Base-by-base conservation (phyloP, 257 asterid species). In the Schizonepeta tenuifolia region DNA sequence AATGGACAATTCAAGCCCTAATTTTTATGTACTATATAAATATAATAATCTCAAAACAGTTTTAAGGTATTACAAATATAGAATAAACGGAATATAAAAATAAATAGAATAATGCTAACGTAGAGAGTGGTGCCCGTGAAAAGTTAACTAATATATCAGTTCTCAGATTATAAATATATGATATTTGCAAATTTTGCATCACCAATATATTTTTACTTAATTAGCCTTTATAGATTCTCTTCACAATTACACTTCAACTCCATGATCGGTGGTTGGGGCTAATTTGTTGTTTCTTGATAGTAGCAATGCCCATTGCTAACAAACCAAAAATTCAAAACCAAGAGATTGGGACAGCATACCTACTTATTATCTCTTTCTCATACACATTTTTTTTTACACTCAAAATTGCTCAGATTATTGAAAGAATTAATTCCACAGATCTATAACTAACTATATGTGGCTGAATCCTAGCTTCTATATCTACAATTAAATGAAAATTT, bases 211-310 rank as follows among this genome's bases (percentile, higher is more conserved):
- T 59, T 20, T 24, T 24, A 24, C 26, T 24, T 0, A 20, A 2
- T 9, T 21, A 55, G 17, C 38, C 8, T 33, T 57, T 56, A 6
- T 63, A 60, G 44, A 49, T 78, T 51, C 54, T 55, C 35, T 43
- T 65, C 49, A 36, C 63, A 63, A 55, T 35, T 43, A 35, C 46
- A 15, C 26, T 47, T 65, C 17, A 53, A 20, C 50, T 70, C 76
- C 68, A 69, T 75, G 69, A 75, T 79, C 75, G 80, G 53, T 43
- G 68, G 62, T 41, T 67, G 47, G 65, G 72, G 64, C 56, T 10
- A n/a, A 26, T 61, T 43, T 64, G 44, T 78, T 46, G 31, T 21
- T 69, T 78, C 44, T 22, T 28, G 41, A 28, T 60, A 67, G 36
- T 73, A 55, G 69, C 67, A 28, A 15, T 3, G 58, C 40, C 58